These are phyloP conservation scores for Solanum pennellii DNA, from an alignment of 257 asterid genomes.

Conservation along the genomic window DNA sequence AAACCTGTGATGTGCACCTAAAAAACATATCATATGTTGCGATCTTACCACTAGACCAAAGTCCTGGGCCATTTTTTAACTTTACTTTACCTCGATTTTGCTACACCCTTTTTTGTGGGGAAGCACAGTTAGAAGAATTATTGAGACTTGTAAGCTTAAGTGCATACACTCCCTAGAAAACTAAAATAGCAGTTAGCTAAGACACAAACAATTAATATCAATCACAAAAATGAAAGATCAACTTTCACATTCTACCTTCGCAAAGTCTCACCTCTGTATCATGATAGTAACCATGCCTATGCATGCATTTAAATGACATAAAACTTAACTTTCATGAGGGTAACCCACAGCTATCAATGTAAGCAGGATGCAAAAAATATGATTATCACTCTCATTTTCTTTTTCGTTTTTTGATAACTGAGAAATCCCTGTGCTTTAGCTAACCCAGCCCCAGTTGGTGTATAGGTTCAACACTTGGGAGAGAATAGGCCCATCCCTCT, in stretches of 20 bases:
- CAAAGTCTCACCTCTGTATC: not conserved
- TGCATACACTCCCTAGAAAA: not conserved
- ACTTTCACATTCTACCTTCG: not conserved
- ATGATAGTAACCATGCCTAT: not conserved
- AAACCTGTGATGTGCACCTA: not conserved
- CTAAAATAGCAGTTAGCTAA: not conserved
- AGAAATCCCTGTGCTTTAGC: not conserved
- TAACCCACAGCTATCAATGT: not conserved
- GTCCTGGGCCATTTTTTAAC: not conserved
- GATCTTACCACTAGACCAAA: not conserved
- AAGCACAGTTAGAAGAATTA: not conserved
- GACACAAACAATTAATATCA: not conserved
- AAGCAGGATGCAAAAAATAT: not conserved
- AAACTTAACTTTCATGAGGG: not conserved
- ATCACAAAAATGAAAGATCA: not conserved
- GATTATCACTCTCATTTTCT: not conserved
- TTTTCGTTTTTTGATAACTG: not conserved
- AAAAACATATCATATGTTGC: not conserved
- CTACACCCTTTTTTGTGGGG: not conserved
- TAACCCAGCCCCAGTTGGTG: not conserved
- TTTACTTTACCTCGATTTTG: not conserved
- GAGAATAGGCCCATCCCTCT: not conserved
- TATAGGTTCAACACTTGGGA: not conserved
- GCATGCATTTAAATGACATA: not conserved
- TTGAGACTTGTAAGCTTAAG: not conserved